These are phyloP conservation scores for Leccinum broughii DNA, from an alignment of 768 basidiomycete species.

Conservation along the genomic window DNA sequence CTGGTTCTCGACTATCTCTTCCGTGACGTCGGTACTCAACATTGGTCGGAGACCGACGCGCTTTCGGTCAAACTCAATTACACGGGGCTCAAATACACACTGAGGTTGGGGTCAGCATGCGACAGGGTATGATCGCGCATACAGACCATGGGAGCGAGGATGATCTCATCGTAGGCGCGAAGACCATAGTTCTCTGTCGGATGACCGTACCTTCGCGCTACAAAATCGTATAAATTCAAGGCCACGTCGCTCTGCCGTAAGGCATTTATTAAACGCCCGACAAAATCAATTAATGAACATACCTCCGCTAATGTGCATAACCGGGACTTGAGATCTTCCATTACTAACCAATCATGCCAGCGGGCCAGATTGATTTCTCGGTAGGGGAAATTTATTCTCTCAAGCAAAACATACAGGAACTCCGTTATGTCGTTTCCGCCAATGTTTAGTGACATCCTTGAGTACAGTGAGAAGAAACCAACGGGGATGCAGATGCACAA, in stretches of 20 bases:
- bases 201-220: constrained; percentile 73
- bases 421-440: constrained; percentile 96
- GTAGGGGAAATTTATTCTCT: constrained; percentile 86
- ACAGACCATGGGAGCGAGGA: constrained; percentile 89
- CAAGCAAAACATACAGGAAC: constrained; percentile 77
- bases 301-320: constrained; percentile 90
- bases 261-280: constrained; percentile 4
- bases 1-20: constrained; percentile 67
- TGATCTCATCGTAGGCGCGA: constrained; percentile 93
- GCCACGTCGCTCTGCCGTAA: constrained; percentile 77
- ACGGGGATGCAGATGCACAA: constrained; percentile 11
- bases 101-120: constrained; percentile 31
- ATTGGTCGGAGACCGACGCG: constrained; percentile 47
- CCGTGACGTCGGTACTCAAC: constrained; percentile 64
- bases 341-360: constrained; percentile 84
- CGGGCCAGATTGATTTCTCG: constrained; percentile 73
- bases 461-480: constrained; percentile 7
- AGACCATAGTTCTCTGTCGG: constrained; percentile 86
- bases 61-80: constrained; percentile 88
- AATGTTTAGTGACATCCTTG: constrained; percentile 77
- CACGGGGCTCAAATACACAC: constrained; percentile 92
- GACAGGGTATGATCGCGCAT: neutral
- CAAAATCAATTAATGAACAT: constrained; percentile 23
- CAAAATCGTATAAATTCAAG: constrained; percentile 87
- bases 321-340: constrained; percentile 88